Percentiles rank a stretch among this genome's conserved stretches.
phyloP scores from a whole-genome alignment of 805 yeast genomes.

The Kodamaea kakaduensis region DNA sequence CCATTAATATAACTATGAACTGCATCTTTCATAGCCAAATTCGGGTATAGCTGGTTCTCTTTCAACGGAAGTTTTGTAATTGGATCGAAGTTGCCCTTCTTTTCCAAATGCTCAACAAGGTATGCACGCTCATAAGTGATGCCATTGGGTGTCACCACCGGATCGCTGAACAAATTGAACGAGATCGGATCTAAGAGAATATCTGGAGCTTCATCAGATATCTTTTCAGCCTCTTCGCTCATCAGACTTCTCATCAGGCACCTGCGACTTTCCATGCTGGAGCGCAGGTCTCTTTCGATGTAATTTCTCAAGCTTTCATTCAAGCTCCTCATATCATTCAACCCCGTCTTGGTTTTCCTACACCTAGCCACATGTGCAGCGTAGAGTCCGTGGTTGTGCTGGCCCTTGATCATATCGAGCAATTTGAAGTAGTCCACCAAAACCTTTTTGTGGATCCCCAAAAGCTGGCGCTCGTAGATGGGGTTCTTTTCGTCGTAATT shows the following conservation, averaged over 20 bases:
- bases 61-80: constrained; percentile 33
- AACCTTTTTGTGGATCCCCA: constrained; percentile 17
- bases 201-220: constrained; percentile 15
- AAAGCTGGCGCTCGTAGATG: constrained; percentile 16
- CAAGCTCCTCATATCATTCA: background rate
- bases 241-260: no score
- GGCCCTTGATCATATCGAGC: constrained; percentile 19
- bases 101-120: constrained; percentile 12
- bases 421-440: constrained; percentile 20
- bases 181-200: constrained; percentile 15
- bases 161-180: constrained; percentile 15
- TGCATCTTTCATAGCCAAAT: constrained; percentile 37
- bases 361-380: constrained; percentile 13
- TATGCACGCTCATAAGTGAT: constrained; percentile 15
- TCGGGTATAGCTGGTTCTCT: constrained; percentile 36
- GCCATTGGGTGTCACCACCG: constrained; percentile 17
- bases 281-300: background rate
- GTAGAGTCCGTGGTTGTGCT: constrained; percentile 23
- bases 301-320: background rate
- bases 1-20: constrained; percentile 23
- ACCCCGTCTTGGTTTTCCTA: constrained; percentile 3
- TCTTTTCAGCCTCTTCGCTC: constrained; percentile 7
- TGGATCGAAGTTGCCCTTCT: constrained; percentile 33
- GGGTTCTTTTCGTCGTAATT: constrained; percentile 11
- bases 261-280: background rate